Percentiles rank a stretch among this genome's conserved stretches.
Evolutionary conservation across 441 rosid genomes (phyloP).

Genomic region (Gossypium gossypioides): DNA sequence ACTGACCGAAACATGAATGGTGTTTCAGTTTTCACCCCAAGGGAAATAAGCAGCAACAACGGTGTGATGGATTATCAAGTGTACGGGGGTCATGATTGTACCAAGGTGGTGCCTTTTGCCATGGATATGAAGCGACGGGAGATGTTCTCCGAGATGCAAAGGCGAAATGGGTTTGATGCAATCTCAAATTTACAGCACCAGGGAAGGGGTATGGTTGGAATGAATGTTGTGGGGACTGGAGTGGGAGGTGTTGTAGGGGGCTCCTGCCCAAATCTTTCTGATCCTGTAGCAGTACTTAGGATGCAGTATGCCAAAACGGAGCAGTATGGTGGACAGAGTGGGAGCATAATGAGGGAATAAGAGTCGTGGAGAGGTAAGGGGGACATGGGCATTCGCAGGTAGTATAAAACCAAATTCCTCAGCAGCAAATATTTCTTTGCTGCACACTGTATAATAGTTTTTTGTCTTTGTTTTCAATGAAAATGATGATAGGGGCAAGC

Average conservation of each 20-base stretch:
- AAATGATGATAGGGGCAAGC: constrained; percentile 29
- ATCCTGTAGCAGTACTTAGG: constrained; percentile 54
- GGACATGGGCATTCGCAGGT: constrained; percentile 49
- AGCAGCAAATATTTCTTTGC: constrained; percentile 18
- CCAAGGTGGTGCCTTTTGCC: constrained; percentile 31
- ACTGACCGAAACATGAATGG: constrained; percentile 30
- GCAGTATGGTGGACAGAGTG: constrained; percentile 34
- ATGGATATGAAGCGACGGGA: constrained; percentile 43
- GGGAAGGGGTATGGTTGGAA: constrained; percentile 35
- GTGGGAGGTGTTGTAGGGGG: constrained; percentile 32
- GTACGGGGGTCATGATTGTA: constrained; percentile 27
- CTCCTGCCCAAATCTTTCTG: constrained; percentile 35
- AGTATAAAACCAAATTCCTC: constrained; percentile 22
- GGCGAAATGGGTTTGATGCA: constrained; percentile 41
- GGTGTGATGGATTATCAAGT: constrained; percentile 43
- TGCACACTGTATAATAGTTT: constrained; percentile 49
- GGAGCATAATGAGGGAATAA: constrained; percentile 38
- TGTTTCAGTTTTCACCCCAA: neutral
- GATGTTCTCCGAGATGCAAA: constrained; percentile 33
- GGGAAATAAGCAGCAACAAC: constrained; percentile 24
- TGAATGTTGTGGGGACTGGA: constrained; percentile 42
- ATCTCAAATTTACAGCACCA: constrained; percentile 40
- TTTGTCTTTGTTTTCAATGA: constrained; percentile 16
- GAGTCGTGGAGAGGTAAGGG: constrained; percentile 54
- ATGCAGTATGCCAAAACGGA: constrained; percentile 47